A percentile compares a stretch with the other conserved stretches of the same genome.
Evolutionary conservation across 2,329 filamentous ascomycete species (phyloP).

Genomic region (Aspergillaceae sp.): DNA sequence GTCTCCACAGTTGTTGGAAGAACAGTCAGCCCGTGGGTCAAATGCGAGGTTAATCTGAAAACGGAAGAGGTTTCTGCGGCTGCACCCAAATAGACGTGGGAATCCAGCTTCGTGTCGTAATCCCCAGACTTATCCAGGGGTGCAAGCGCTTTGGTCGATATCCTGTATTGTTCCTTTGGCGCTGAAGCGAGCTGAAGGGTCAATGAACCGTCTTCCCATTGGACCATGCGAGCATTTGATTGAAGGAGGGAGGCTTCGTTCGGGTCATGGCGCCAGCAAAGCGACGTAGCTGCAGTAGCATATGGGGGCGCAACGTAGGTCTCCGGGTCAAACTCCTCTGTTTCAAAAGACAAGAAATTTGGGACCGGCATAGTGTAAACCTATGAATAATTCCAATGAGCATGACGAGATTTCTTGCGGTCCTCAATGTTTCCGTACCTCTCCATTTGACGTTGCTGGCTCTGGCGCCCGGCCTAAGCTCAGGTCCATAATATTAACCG

Average conservation of each 20-base stretch:
- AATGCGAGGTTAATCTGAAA: conserved; percentile 53
- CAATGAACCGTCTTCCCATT: conserved; percentile 59
- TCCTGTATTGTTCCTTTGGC: conserved; percentile 52
- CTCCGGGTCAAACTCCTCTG: conserved; percentile 51
- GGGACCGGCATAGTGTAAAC: conserved; percentile 58
- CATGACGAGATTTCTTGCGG: neutral
- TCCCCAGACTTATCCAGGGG: conserved; percentile 45
- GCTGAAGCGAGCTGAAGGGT: conserved; percentile 58
- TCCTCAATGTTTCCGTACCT: conserved; percentile 19
- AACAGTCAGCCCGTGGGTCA: conserved; percentile 52
- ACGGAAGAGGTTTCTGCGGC: conserved; percentile 50
- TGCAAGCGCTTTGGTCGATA: conserved; percentile 50
- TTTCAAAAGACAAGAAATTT: conserved; percentile 53
- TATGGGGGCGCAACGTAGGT: conserved; percentile 55
- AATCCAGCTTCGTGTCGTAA: conserved; percentile 49
- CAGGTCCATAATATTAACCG: conserved; percentile 47
- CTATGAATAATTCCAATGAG: conserved; percentile 21
- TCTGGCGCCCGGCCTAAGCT: conserved; percentile 49
- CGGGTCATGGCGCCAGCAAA: conserved; percentile 59
- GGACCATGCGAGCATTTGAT: conserved; percentile 57
- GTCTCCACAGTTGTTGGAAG: conserved; percentile 48
- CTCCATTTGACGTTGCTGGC: conserved; percentile 41
- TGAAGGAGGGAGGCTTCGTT: conserved; percentile 49
- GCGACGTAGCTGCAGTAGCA: conserved; percentile 54
- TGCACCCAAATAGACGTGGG: conserved; percentile 56